Percentiles rank a stretch among this genome's conserved stretches.
Conservation (phyloP, 2,329 filamentous ascomycete species). For the Xylariaceae sp. region DNA sequence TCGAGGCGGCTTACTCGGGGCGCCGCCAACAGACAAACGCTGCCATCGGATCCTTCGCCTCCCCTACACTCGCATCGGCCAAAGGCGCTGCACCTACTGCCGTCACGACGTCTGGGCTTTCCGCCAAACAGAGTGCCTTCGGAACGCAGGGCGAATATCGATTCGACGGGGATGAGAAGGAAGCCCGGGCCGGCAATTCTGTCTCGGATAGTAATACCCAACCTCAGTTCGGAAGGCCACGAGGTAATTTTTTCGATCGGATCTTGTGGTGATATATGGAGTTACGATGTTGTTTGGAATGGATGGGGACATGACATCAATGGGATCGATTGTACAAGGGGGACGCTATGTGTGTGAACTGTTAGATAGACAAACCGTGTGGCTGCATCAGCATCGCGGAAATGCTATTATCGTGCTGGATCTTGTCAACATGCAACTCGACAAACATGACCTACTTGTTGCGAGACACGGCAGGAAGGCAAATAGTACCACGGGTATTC, state of each 20-base stretch:
- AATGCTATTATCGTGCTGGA: background rate
- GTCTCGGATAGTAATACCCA: background rate
- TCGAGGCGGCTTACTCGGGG: constrained; percentile 10
- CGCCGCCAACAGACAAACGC: background rate
- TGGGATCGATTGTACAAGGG: background rate
- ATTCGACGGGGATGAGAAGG: background rate
- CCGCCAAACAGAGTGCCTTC: background rate
- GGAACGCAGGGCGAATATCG: background rate
- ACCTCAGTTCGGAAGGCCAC: background rate
- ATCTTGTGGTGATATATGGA: constrained; percentile 10
- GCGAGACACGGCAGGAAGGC: too few relatives aligned
- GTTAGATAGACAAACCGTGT: background rate
- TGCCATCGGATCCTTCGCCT: constrained; percentile 6
- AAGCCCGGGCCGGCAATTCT: background rate
- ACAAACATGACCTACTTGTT: too few relatives aligned
- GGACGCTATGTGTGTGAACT: background rate
- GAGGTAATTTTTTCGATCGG: background rate
- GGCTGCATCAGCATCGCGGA: background rate
- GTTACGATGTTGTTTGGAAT: background rate
- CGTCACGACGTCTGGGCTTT: background rate
- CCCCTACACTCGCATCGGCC: background rate
- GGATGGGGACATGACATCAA: background rate
- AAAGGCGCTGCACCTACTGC: background rate
- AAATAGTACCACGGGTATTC: too few relatives aligned
- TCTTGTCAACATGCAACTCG: background rate